Evolutionary conservation across 1,284 basidiomycete genomes (phyloP).

Genomic region (Cutaneotrichosporon dermatis): DNA sequence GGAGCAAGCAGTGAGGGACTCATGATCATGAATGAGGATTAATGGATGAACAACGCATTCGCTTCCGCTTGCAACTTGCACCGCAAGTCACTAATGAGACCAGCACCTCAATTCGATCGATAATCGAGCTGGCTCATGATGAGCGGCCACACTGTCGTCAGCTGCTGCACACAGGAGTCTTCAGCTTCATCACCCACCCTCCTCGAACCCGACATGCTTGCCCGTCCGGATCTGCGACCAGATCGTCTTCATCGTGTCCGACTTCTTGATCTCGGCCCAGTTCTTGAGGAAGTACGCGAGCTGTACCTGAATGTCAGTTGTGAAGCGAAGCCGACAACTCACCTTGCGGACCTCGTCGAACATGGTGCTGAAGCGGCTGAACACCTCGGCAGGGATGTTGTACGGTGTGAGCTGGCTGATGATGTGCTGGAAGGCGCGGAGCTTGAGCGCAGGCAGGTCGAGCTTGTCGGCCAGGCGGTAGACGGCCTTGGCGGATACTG

Average conservation of each 20-base stretch:
- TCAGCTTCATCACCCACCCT: conserved; percentile 35
- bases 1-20: too few relatives aligned
- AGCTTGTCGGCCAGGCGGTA: conserved; percentile 76
- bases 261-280: conserved; percentile 74
- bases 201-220: conserved; percentile 68
- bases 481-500: conserved; percentile 81
- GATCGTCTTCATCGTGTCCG: conserved; percentile 72
- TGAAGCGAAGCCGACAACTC: conserved; percentile 3
- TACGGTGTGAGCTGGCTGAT: conserved; percentile 66
- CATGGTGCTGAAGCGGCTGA: conserved; percentile 74
- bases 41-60: too few relatives aligned
- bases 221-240: conserved; percentile 77
- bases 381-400: conserved; percentile 80
- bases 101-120: conserved; percentile 3
- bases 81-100: too few relatives aligned
- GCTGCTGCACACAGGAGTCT: background rate
- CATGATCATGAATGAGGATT: too few relatives aligned
- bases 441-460: conserved; percentile 41
- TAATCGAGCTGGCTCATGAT: conserved; percentile 32
- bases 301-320: conserved; percentile 55
- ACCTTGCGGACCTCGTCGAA: conserved; percentile 80
- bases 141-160: conserved; percentile 31
- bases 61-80: too few relatives aligned
- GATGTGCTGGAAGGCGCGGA: conserved; percentile 60
- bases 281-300: conserved; percentile 71